A percentile compares a stretch with the other conserved stretches of the same genome.
phyloP scores from a whole-genome alignment of 2,329 filamentous ascomycete species.

The Neospermospora avenae region DNA sequence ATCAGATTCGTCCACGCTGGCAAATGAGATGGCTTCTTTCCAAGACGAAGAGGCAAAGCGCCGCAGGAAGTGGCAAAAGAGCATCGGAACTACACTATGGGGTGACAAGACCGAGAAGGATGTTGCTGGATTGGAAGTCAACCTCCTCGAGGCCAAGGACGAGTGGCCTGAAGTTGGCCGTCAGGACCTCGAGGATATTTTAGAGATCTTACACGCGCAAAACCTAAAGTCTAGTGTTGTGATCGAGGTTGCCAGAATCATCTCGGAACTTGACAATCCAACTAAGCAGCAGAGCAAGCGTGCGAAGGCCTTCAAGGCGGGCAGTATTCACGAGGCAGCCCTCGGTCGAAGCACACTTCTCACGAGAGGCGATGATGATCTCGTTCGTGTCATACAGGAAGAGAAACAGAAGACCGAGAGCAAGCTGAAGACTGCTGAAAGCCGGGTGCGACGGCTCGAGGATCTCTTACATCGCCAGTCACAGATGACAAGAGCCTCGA shows the following conservation, averaged over 20 bases:
- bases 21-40: conserved; percentile 88
- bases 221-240: conserved; percentile 64
- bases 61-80: conserved; percentile 86
- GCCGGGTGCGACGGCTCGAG: conserved; percentile 85
- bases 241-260: conserved; percentile 69
- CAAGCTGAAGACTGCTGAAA: conserved; percentile 78
- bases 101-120: conserved; percentile 63
- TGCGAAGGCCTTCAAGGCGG: conserved; percentile 92
- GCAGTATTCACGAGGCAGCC: conserved; percentile 87
- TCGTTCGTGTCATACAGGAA: conserved; percentile 72
- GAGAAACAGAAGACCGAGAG: conserved; percentile 75
- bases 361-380: conserved; percentile 82
- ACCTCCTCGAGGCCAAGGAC: conserved; percentile 73
- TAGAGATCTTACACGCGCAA: conserved; percentile 62
- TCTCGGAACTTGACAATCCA: conserved; percentile 76
- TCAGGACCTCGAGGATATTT: conserved; percentile 72
- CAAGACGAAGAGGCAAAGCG: conserved; percentile 91
- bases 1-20: conserved; percentile 78
- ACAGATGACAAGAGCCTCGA: conserved; percentile 52
- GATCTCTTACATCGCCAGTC: conserved; percentile 85
- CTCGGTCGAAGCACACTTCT: conserved; percentile 84
- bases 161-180: conserved; percentile 76
- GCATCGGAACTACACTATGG: conserved; percentile 68
- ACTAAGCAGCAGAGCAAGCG: conserved; percentile 84
- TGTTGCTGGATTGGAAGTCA: conserved; percentile 78